Evolutionary conservation across 2,329 filamentous ascomycete species (phyloP), one percentile per base, ranked within the genome.

Genomic region (Pseudogymnoascus sp.): DNA sequence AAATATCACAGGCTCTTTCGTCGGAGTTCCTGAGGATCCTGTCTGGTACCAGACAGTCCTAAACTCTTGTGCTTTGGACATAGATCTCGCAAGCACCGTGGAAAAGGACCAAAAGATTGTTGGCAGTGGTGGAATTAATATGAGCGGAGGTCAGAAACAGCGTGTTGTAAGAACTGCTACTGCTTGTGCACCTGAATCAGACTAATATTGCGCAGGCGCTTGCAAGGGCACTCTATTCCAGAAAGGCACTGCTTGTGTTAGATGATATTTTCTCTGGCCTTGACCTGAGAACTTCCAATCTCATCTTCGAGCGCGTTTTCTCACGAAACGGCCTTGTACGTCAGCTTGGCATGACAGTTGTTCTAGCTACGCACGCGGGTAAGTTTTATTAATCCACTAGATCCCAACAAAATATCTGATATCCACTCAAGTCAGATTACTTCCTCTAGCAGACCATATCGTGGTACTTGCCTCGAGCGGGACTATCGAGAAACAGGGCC

Each of bases 361-460:
- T 79, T 10, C 67, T 78, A 3, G 70, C 72, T 6, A 75, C 73
- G 1, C 74, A 61, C 23, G 37, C 31, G 14, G 14, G 43, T 49
- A 16, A 49, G 43, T 10, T 49, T 49, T n/a, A 49, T 29, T 29
- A 49, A 49, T 29, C 43, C 43, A 29, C 23, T n/a, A 49, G 43
- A 49, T n/a, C 23, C 43, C 3, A 10, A 29, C 43, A 29, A 29
- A 49, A 49, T 29, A 29, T 49, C 43, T 49, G 14, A 49, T 49
- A 49, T 49, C 43, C 23, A 49, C 23, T 49, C 23, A 49, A 49
- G 43, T n/a, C 43, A 26, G 43, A 29, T 49, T 49, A 29, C 43
- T 75, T 3, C 70, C 70, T 19, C 71, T 73, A 49, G 73, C 71
- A 31, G 74, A 76, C 65, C 71, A 75, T 45, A 70, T 76, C 29